Evolutionary conservation across 2,329 filamentous ascomycete genomes (phyloP).

Genomic region (Pseudogymnoascus sp.): DNA sequence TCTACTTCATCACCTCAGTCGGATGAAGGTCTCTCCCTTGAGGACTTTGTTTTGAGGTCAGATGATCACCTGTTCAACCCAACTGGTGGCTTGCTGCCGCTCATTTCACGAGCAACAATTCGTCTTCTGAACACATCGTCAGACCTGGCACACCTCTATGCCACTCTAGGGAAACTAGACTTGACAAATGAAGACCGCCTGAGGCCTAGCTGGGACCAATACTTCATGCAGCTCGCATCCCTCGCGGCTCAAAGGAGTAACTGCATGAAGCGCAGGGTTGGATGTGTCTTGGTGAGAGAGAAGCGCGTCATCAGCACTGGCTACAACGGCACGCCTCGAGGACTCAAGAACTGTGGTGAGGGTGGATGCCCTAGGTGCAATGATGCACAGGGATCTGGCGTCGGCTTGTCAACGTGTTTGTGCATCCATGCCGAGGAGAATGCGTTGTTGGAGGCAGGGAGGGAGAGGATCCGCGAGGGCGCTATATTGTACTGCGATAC

Average conservation of each 20-base stretch:
- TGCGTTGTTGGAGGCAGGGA: conserved; percentile 83
- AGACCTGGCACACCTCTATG: conserved; percentile 61
- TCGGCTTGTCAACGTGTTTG: conserved; percentile 74
- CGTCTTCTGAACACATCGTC: conserved; percentile 78
- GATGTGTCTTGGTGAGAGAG: conserved; percentile 82
- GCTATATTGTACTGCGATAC: conserved; percentile 89
- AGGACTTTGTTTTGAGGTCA: conserved; percentile 47
- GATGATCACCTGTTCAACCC: conserved; percentile 71
- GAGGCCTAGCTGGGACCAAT: conserved; percentile 87
- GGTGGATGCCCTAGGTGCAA: conserved; percentile 90
- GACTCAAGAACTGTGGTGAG: conserved; percentile 82
- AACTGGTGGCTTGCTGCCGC: conserved; percentile 55
- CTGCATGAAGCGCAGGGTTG: conserved; percentile 96
- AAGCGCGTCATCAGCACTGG: conserved; percentile 87
- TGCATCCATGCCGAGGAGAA: conserved; percentile 99
- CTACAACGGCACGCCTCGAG: conserved; percentile 94
- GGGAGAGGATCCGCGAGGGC: conserved; percentile 77
- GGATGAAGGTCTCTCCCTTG: conserved; percentile 32
- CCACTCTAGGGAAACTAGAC: conserved; percentile 63
- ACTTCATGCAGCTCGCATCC: conserved; percentile 95
- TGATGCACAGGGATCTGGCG: conserved; percentile 57
- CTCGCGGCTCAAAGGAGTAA: conserved; percentile 86
- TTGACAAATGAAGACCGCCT: conserved; percentile 71
- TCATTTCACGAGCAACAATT: conserved; percentile 74
- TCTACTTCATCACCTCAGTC: conserved; percentile 19